A percentile compares a stretch with the other conserved stretches of the same genome.
These are phyloP conservation scores for Sarocladium kiliense DNA, from an alignment of 2,329 filamentous ascomycete species.

Conservation along the genomic window DNA sequence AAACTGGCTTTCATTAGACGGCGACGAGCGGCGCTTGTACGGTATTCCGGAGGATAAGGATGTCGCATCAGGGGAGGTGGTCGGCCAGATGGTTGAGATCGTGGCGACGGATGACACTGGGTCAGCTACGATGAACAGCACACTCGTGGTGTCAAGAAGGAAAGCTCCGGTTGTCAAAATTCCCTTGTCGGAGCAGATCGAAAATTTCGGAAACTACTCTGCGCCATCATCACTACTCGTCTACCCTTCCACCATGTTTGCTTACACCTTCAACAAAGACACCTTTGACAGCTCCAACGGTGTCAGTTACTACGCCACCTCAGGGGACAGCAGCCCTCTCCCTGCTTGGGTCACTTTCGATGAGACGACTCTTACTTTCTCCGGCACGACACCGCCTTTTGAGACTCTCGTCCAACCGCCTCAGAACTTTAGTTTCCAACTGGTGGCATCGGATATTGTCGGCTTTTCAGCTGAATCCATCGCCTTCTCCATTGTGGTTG, in stretches of 20 bases:
- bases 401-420: conserved; percentile 60
- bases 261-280: conserved; percentile 45
- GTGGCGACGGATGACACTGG: conserved; percentile 64
- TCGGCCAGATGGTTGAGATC: conserved; percentile 59
- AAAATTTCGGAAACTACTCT: conserved; percentile 52
- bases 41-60: conserved; percentile 61
- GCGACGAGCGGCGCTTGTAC: conserved; percentile 56
- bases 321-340: conserved; percentile 72
- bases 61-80: conserved; percentile 43
- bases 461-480: conserved; percentile 66
- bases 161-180: conserved; percentile 47
- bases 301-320: conserved; percentile 68
- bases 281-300: conserved; percentile 49
- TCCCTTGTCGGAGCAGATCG: conserved; percentile 54
- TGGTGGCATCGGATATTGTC: conserved; percentile 75
- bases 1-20: conserved; percentile 70
- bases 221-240: conserved; percentile 54
- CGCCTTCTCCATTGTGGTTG: conserved; percentile 67
- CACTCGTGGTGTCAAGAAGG: conserved; percentile 62
- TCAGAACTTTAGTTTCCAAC: conserved; percentile 64
- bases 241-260: conserved; percentile 48
- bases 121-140: conserved; percentile 58
- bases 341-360: conserved; percentile 84
- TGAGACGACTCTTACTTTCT: conserved; percentile 56
- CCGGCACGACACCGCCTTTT: conserved; percentile 63